Percentiles rank a stretch among this genome's conserved stretches.
These are phyloP conservation scores for Fulvia fulva DNA, from an alignment of 2,329 filamentous ascomycete genomes.

Conservation along the genomic window DNA sequence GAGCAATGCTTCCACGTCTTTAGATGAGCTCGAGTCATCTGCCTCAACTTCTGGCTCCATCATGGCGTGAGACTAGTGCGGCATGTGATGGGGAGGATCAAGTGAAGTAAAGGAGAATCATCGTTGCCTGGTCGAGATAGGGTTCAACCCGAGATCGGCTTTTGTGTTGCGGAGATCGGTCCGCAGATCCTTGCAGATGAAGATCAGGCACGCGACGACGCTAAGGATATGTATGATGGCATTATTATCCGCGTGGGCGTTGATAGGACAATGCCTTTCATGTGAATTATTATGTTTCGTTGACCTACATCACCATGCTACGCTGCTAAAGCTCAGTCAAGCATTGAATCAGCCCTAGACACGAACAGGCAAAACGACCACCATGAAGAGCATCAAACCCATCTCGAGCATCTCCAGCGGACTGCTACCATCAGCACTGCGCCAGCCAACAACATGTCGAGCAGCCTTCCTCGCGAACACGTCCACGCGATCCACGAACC, in stretches of 20 bases:
- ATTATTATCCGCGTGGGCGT: not conserved
- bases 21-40: not conserved
- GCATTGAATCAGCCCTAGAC: not conserved
- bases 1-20: not conserved
- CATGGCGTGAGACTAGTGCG: not conserved
- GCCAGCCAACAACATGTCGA: constrained; percentile 12
- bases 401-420: constrained; percentile 21
- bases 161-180: not conserved
- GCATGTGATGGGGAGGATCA: not conserved
- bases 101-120: not conserved
- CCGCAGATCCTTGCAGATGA: not conserved
- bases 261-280: constrained; percentile 3
- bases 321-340: not conserved
- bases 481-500: constrained; percentile 9
- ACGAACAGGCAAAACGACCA: constrained; percentile 4
- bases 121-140: not conserved
- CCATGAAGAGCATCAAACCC: constrained; percentile 28
- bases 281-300: not conserved
- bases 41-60: not conserved
- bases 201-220: constrained; percentile 1
- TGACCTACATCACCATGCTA: not conserved
- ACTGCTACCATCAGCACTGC: constrained; percentile 18
- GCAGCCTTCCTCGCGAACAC: constrained; percentile 14
- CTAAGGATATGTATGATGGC: constrained; percentile 14
- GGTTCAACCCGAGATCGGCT: not conserved